Conservation (phyloP, 176 grass and related monocot species). For the Sorghum bicolor region Sorghum_bicolor_NCBIv3 NC_012874.2:70038001-70038500, state of each 20-base stretch:
- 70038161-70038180: neutral
- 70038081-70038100: too few species aligned
- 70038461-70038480: neutral
- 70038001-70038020: too few species aligned
- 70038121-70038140: too few species aligned
- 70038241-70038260: neutral
- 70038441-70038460: neutral
- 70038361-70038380: conserved; percentile 5
- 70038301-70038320: conserved; percentile 2
- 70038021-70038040: too few species aligned
- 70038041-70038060: too few species aligned
- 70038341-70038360: neutral
- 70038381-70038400: neutral
- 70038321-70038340: neutral
- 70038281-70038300: neutral
- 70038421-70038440: neutral
- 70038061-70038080: too few species aligned
- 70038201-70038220: neutral
- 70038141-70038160: too few species aligned
- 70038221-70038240: neutral
- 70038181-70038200: neutral
- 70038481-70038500: neutral
- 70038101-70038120: too few species aligned
- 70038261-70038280: neutral
- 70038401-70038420: neutral